Evolutionary conservation across 1,284 basidiomycete genomes (phyloP), one percentile per base, ranked within the genome.

Genomic region (Fomes fomentarius): DNA sequence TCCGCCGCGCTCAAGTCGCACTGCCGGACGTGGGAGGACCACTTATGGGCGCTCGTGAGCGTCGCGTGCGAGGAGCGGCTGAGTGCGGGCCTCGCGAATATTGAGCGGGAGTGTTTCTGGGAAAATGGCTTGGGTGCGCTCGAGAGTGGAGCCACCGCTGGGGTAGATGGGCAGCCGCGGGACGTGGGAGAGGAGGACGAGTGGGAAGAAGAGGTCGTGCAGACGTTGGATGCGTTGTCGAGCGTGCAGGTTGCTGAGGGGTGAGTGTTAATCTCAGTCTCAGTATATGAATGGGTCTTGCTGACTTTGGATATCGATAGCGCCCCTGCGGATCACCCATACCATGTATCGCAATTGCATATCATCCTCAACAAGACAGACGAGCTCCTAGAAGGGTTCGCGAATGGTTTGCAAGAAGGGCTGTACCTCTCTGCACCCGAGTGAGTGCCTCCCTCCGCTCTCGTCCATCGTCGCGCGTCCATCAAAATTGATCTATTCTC

Each of bases 21-120:
- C 4, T 96, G 94, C 66, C 76, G 87, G 31, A 90, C 88, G 24
- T 99, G 96, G 95, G 91, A 96, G 68, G 96, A 99, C 67, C 86
- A 94, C 61, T 78, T 98, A 0, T 99, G 96, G 97, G 93, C 93
- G 1, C 88, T 94, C 62, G 79, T 96, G 53, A 89, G 89, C 64
- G 80, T 94, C 41, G 78, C 94, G 28, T 90, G 94, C 62, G 95
- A 98, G 70, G 86, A 92, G 57, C 85, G 87, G 54, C 80, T 91
- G 62, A 85, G 82, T 35, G 76, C 74, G 17, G 85, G 88, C 65
- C 78, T 90, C 63, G 64, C 72, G 4, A 73, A 73, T 33, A 67
- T 89, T 14, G 79, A 80, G 12, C 79, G 78, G 1, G 61, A 63
- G 21, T 77, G 79, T 38, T 89, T 87, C 63, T 90, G 87, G 87